Evolutionary conservation across 345 rosid genomes (phyloP).

Genomic region (Triadica sebifera): DNA sequence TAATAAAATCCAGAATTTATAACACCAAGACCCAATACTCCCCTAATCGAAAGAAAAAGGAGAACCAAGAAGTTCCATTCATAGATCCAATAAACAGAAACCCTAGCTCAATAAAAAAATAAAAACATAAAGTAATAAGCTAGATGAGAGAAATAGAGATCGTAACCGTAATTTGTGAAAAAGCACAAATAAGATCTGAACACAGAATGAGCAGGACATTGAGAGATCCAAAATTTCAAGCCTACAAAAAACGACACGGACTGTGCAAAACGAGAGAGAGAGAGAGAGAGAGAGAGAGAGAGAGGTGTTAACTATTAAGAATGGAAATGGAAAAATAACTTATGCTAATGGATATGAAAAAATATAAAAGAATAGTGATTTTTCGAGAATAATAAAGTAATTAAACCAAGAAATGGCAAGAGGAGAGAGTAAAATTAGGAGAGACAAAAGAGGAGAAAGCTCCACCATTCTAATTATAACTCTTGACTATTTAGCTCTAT

Average conservation of each 20-base stretch:
- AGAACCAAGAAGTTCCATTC: not conserved
- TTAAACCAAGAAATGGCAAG: slow-evolving; percentile 33
- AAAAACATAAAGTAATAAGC: not conserved
- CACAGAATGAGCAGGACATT: slow-evolving; percentile 40
- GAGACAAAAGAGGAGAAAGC: slow-evolving; percentile 36
- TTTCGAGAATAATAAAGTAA: not conserved
- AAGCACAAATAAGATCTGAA: slow-evolving; percentile 37
- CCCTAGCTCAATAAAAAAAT: not conserved
- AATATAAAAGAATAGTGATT: not conserved
- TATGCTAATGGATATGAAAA: not conserved
- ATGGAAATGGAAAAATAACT: not conserved
- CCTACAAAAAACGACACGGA: slow-evolving; percentile 1
- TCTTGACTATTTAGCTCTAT: not conserved
- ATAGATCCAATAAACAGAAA: not conserved
- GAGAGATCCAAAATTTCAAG: slow-evolving; percentile 15
- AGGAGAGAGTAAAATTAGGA: slow-evolving; percentile 32
- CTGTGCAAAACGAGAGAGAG: not conserved
- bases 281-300: not conserved
- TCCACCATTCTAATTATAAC: slow-evolving; percentile 16
- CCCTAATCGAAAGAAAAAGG: not conserved
- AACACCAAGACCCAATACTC: slow-evolving; percentile 19
- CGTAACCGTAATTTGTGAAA: slow-evolving; percentile 36
- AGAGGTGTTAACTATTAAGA: not conserved
- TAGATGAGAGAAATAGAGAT: not conserved
- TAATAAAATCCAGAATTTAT: not conserved